Evolutionary conservation across 192 early-diverging fungal genomes (phyloP).

Genomic region (Coemansia pectinata): DNA sequence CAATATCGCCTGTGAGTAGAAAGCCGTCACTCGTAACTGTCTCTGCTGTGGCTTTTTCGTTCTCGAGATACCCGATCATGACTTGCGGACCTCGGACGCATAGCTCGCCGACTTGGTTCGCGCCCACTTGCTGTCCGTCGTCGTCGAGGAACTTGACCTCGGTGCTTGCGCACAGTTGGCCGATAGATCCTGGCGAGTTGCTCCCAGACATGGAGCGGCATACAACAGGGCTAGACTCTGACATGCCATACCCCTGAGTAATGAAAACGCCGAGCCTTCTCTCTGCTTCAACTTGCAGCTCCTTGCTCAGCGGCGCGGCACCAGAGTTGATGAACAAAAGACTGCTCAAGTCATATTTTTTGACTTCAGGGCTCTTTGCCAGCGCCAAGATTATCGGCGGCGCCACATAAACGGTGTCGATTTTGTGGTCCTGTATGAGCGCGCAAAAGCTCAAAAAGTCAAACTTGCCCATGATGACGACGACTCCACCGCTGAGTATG

Average conservation of each 20-base stretch:
- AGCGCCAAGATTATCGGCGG: conserved; percentile 71
- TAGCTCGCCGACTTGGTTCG: conserved; percentile 76
- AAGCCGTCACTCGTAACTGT: conserved; percentile 75
- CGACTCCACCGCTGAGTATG: conserved; percentile 53
- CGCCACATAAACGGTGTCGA: conserved; percentile 65
- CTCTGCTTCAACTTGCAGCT: conserved; percentile 61
- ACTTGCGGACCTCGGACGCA: conserved; percentile 85
- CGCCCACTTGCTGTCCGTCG: conserved; percentile 63
- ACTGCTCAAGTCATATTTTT: conserved; percentile 72
- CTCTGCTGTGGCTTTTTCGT: conserved; percentile 70
- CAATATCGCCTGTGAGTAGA: conserved; percentile 86
- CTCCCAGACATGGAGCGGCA: conserved; percentile 23
- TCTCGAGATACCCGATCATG: conserved; percentile 87
- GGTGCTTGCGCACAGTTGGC: conserved; percentile 70
- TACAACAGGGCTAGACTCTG: conserved; percentile 56
- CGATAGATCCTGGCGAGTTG: conserved; percentile 62
- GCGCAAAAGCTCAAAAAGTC: conserved; percentile 63
- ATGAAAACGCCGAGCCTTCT: conserved; percentile 47
- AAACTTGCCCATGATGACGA: conserved; percentile 81
- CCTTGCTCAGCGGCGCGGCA: conserved; percentile 77
- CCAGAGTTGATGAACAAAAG: conserved; percentile 67
- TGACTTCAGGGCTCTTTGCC: conserved; percentile 72
- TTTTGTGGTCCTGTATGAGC: conserved; percentile 69
- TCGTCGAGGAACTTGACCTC: conserved; percentile 75
- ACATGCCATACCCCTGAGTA: conserved; percentile 69